These are phyloP conservation scores for Aureobasidium melanogenum DNA, from an alignment of 2,329 filamentous ascomycete species.

Conservation along the genomic window DNA sequence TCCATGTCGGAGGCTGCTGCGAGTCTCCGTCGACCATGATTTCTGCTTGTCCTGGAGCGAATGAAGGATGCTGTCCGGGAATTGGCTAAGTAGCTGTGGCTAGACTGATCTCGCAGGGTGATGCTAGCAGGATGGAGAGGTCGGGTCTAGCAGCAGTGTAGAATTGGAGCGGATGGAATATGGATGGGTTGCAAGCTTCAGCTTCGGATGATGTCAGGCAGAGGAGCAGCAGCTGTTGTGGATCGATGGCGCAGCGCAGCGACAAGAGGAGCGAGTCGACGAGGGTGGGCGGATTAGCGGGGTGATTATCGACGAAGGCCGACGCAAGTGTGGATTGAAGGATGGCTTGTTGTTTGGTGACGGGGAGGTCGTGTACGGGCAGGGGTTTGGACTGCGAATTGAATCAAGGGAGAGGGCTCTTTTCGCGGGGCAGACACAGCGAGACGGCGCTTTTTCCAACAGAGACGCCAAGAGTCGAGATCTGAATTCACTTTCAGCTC, in stretches of 20 bases:
- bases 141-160: background rate
- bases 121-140: background rate
- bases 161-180: background rate
- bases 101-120: background rate
- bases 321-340: background rate
- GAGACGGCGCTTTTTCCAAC: background rate
- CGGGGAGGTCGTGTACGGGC: background rate
- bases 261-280: background rate
- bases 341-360: slow-evolving; percentile 6
- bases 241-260: background rate
- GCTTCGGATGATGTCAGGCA: slow-evolving; percentile 11
- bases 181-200: slow-evolving; percentile 2
- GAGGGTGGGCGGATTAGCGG: background rate
- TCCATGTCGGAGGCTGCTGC: slow-evolving; percentile 86
- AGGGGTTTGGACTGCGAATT: background rate
- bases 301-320: background rate
- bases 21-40: slow-evolving; percentile 90
- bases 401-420: background rate
- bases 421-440: slow-evolving; percentile 3
- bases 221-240: background rate
- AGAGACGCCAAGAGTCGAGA: background rate
- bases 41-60: slow-evolving; percentile 13
- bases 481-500: background rate
- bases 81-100: background rate
- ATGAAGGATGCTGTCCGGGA: background rate